These are phyloP conservation scores for Blastobotrys attinorum DNA, from an alignment of 805 yeast species.

Conservation along the genomic window DNA sequence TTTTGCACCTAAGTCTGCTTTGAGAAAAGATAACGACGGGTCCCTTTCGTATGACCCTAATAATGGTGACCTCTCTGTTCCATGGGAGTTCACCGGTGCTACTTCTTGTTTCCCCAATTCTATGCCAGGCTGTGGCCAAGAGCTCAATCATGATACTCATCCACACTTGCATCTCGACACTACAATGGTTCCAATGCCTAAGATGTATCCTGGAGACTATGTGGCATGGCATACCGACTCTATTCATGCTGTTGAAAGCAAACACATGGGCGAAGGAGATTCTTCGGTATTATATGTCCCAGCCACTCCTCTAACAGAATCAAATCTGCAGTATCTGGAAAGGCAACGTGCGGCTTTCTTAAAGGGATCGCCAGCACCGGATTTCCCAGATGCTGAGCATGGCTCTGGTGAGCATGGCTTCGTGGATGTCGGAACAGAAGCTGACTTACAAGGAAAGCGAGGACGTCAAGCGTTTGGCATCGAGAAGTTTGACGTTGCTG, in stretches of 20 bases:
- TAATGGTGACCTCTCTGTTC: conserved; percentile 3
- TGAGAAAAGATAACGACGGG: not conserved
- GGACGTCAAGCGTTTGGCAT: conserved; percentile 6
- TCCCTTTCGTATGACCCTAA: conserved; percentile 7
- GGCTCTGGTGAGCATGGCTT: conserved; percentile 11
- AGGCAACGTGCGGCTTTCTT: conserved; percentile 18
- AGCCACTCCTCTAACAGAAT: conserved; percentile 28
- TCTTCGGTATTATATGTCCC: conserved; percentile 36
- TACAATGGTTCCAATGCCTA: conserved; percentile 32
- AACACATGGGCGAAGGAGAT: conserved; percentile 29
- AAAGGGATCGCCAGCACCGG: conserved; percentile 18
- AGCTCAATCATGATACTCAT: conserved; percentile 24
- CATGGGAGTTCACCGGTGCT: conserved; percentile 26
- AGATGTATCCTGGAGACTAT: conserved; percentile 36
- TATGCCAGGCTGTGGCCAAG: conserved; percentile 32
- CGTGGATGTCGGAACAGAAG: not conserved
- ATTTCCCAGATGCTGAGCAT: conserved; percentile 19
- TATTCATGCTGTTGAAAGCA: conserved; percentile 35
- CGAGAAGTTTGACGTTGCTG: not conserved
- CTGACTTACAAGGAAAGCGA: not conserved
- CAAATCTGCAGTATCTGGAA: conserved; percentile 14
- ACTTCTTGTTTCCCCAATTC: conserved; percentile 35
- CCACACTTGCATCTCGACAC: conserved; percentile 31
- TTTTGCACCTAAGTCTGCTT: conserved; percentile 23
- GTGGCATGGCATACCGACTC: conserved; percentile 40